Base-by-base conservation (phyloP, 441 rosid genomes). In the Gossypium davidsonii region DNA sequence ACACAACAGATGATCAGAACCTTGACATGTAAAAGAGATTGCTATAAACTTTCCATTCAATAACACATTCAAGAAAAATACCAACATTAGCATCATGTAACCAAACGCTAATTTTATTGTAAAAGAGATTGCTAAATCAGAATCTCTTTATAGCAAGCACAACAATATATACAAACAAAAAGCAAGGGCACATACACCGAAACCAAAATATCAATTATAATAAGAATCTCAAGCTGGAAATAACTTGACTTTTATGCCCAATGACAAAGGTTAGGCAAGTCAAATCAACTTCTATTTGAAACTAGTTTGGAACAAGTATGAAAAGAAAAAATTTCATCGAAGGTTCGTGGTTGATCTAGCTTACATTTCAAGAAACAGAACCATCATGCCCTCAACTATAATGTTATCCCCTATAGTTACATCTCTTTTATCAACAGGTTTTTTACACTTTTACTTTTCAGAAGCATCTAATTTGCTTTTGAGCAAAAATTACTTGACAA, bases 21-120 rank as follows among this genome's bases (percentile, higher is more conserved):
- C 48, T 28, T 15, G 72, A 51, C 15, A 51, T 48, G 53, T 11
- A 52, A 39, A 39, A 39, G 11, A 39, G 11, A 39, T 39, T 28
- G 48, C 61, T 28, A 3, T 18, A 12, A 71, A 59, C 15, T 39
- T 34, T 72, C 65, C 23, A 42, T 37, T 23, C 7, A 18, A 39
- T 39, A 8, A 21, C n/a, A 56, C 39, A 39, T 31, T 23, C 69
- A 68, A 58, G 60, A 68, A 8, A 68, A 72, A 52, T 25, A 26
- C 64, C 68, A 55, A 62, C 68, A 34, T 51, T 64, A 31, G 52
- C 67, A 64, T 49, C 60, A 39, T 15, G 37, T 0, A 25, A 68
- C 11, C 49, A 26, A 34, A 18, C 7, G n/a, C 21, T 5, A 15
- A 56, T 7, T 31, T 69, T 49, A n/a, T 31, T 49, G 49, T 68